Evolutionary conservation across 306 rosid genomes (phyloP).

Genomic region (Citrullus colocynthis): DNA sequence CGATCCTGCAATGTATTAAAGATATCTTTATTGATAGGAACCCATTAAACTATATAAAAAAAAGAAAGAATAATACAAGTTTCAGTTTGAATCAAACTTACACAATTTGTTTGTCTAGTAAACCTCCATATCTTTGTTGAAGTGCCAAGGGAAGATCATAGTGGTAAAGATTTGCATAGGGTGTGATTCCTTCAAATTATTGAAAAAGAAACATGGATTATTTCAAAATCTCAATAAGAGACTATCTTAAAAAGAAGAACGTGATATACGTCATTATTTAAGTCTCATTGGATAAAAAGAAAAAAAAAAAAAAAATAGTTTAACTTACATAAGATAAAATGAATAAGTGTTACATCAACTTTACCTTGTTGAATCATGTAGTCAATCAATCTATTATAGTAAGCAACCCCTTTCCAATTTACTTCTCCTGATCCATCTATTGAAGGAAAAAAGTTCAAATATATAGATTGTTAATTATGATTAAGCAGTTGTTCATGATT

Average conservation of each 20-base stretch:
- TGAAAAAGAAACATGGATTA: no score
- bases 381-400: slow-evolving; percentile 72
- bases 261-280: no score
- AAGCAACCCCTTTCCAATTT: slow-evolving; percentile 82
- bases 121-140: slow-evolving; percentile 60
- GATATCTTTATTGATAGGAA: no score
- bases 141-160: slow-evolving; percentile 88
- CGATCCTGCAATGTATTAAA: slow-evolving; percentile 30
- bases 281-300: no score
- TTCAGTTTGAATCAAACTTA: slow-evolving; percentile 24
- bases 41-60: not conserved
- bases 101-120: slow-evolving; percentile 59
- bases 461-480: not conserved
- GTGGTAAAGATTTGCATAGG: slow-evolving; percentile 88
- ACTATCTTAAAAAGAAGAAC: no score
- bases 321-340: no score
- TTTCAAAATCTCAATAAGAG: no score
- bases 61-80: not conserved
- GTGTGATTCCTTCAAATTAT: slow-evolving; percentile 51
- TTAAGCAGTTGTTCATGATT: not conserved
- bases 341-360: not conserved
- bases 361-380: slow-evolving; percentile 60
- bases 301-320: no score
- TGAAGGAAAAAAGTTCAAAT: not conserved
- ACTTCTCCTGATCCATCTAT: slow-evolving; percentile 77